phyloP scores from a whole-genome alignment of 108 stramenopile genomes.

The Cylindrotheca closterium region DNA sequence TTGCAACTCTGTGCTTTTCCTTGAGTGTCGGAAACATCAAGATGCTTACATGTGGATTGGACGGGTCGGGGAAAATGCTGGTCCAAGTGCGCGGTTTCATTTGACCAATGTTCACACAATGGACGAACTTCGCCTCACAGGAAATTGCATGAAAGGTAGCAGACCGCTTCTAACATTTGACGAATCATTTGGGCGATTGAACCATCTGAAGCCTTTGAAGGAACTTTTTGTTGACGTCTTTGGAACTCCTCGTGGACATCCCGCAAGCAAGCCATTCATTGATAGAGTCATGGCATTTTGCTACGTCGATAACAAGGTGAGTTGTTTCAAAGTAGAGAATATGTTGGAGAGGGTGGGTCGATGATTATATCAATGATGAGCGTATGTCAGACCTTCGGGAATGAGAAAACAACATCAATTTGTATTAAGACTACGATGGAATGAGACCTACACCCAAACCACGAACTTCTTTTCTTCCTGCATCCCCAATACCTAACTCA shows the following conservation, averaged over 20 bases:
- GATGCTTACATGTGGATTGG: conserved; percentile 97
- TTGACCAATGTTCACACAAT: conserved; percentile 98
- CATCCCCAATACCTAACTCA: not conserved
- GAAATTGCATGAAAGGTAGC: conserved; percentile 95
- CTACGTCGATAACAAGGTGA: conserved; percentile 92
- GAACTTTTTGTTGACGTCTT: conserved; percentile 94
- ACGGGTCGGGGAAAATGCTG: conserved; percentile 52
- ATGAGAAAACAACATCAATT: conserved; percentile 64
- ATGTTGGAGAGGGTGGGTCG: conserved; percentile 27
- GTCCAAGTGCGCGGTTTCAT: conserved; percentile 95
- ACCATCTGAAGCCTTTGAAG: conserved; percentile 84
- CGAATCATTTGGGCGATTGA: conserved; percentile 64
- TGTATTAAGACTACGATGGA: conserved; percentile 95
- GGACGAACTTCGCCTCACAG: conserved; percentile 98
- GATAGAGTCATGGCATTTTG: conserved; percentile 97
- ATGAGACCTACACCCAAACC: conserved; percentile 54
- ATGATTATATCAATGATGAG: conserved; percentile 91
- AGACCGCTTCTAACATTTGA: conserved; percentile 97
- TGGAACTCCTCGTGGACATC: conserved; percentile 96
- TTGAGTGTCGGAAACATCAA: conserved; percentile 94
- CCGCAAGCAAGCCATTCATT: conserved; percentile 98
- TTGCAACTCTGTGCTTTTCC: conserved; percentile 92
- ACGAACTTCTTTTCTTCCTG: not conserved
- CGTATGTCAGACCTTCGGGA: conserved; percentile 86
- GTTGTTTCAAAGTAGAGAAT: conserved; percentile 13